phyloP scores from a whole-genome alignment of 225 moss, liverwort and hornwort genomes.

The Physcomitrium patens region DNA sequence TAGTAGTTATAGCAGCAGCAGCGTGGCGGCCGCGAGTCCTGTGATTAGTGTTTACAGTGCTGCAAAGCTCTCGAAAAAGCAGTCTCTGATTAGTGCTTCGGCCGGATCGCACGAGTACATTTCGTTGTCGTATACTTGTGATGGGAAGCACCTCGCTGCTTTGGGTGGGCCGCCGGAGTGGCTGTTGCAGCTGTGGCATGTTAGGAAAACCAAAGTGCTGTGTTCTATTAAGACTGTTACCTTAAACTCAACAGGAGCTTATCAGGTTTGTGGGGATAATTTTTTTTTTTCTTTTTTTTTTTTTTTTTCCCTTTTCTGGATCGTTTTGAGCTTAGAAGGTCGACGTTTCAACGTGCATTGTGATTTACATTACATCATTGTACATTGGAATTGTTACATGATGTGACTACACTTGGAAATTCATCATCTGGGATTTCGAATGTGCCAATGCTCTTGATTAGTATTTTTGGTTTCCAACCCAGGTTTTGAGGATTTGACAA shows the following conservation, averaged over 20 bases:
- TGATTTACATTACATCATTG: background rate
- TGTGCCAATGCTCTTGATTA: background rate
- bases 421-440: background rate
- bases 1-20: background rate
- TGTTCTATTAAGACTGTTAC: constrained; percentile 49
- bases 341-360: background rate
- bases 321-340: background rate
- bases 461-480: background rate
- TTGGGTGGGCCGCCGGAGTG: constrained; percentile 71
- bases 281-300: background rate
- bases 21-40: constrained; percentile 13
- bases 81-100: constrained; percentile 44
- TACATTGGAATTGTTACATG: background rate
- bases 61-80: constrained; percentile 51
- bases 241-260: constrained; percentile 45
- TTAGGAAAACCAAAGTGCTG: constrained; percentile 59
- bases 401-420: background rate
- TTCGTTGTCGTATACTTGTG: constrained; percentile 65
- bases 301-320: background rate
- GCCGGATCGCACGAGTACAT: constrained; percentile 58
- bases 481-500: background rate
- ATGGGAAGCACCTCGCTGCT: constrained; percentile 68
- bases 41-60: constrained; percentile 54
- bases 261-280: constrained; percentile 46
- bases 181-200: constrained; percentile 72